Conservation (phyloP, 352 stramenopile species). For the Globisporangium viniferum region DNA sequence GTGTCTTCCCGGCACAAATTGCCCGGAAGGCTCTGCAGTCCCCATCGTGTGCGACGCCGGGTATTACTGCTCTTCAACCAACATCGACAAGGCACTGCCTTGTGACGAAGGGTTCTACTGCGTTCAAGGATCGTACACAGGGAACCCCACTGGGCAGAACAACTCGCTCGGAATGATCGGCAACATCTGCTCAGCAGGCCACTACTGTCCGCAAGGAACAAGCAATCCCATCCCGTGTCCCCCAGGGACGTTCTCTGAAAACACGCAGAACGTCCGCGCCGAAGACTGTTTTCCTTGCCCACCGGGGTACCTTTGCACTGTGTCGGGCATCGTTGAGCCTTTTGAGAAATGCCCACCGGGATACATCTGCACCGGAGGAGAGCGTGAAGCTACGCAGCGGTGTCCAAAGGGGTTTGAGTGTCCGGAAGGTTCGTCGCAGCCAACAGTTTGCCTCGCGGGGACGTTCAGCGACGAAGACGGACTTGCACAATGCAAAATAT, state of each 20-base stretch:
- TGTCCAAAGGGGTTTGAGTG: constrained; percentile 82
- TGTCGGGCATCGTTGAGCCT: constrained; percentile 47
- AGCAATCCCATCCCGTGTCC: constrained; percentile 82
- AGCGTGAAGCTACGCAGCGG: constrained; percentile 40
- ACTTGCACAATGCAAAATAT: constrained; percentile 59
- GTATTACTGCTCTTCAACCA: constrained; percentile 76
- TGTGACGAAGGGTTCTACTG: constrained; percentile 88
- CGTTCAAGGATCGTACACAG: constrained; percentile 78
- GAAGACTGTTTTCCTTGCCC: constrained; percentile 70
- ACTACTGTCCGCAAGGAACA: constrained; percentile 76
- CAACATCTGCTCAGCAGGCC: constrained; percentile 61
- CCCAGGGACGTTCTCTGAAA: constrained; percentile 66
- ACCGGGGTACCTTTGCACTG: constrained; percentile 54
- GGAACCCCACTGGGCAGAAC: constrained; percentile 60
- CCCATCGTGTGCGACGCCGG: constrained; percentile 81
- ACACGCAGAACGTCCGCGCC: constrained; percentile 49
- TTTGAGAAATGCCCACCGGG: constrained; percentile 47
- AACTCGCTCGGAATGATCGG: constrained; percentile 76
- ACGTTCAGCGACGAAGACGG: constrained; percentile 62
- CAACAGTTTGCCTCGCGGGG: constrained; percentile 56
- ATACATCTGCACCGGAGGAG: constrained; percentile 61
- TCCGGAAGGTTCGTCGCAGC: constrained; percentile 46
- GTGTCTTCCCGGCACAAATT: constrained; percentile 87
- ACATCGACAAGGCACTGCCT: constrained; percentile 59
- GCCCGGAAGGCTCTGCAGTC: constrained; percentile 73